A percentile compares a stretch with the other conserved stretches of the same genome.
These are phyloP conservation scores for Mycena latifolia DNA, from an alignment of 768 basidiomycete species.

Conservation along the genomic window DNA sequence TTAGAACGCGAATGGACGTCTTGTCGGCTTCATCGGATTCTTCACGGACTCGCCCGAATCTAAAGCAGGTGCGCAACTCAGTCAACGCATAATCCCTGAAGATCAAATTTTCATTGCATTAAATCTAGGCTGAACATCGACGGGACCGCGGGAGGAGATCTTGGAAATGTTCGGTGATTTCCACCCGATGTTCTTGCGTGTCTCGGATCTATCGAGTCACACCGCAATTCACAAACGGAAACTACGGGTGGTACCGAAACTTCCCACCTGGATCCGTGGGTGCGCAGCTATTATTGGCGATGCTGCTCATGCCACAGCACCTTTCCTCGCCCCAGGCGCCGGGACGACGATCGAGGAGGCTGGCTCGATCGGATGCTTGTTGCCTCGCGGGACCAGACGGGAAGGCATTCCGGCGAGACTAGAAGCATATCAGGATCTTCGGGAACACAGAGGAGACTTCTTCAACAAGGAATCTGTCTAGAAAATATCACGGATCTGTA, in stretches of 20 bases:
- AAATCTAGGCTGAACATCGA: neutral
- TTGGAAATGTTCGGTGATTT: neutral
- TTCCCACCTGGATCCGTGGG: slow-evolving; percentile 15
- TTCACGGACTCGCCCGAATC: neutral
- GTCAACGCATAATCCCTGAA: too few relatives aligned
- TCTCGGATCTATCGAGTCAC: slow-evolving; percentile 3
- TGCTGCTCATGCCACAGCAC: slow-evolving; percentile 40
- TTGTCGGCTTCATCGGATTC: slow-evolving; percentile 4
- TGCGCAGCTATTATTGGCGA: slow-evolving; percentile 10
- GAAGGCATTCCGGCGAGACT: slow-evolving; percentile 18
- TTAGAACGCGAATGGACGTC: too few relatives aligned
- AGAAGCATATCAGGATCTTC: slow-evolving; percentile 13
- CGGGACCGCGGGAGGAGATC: neutral
- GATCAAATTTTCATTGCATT: too few relatives aligned
- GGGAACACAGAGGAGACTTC: slow-evolving; percentile 25
- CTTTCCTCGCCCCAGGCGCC: slow-evolving; percentile 41
- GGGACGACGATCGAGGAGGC: slow-evolving; percentile 42
- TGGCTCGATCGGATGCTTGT: slow-evolving; percentile 12
- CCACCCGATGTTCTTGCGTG: slow-evolving; percentile 4
- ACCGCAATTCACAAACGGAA: slow-evolving; percentile 10
- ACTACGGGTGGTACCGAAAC: neutral
- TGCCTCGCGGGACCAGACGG: slow-evolving; percentile 16
- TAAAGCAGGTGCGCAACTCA: too few relatives aligned
- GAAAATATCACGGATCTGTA: neutral
- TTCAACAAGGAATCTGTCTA: slow-evolving; percentile 16